A percentile compares a stretch with the other conserved stretches of the same genome.
These are phyloP conservation scores for Endocalyx cinctus DNA, from an alignment of 2,329 filamentous ascomycete genomes.

Conservation along the genomic window DNA sequence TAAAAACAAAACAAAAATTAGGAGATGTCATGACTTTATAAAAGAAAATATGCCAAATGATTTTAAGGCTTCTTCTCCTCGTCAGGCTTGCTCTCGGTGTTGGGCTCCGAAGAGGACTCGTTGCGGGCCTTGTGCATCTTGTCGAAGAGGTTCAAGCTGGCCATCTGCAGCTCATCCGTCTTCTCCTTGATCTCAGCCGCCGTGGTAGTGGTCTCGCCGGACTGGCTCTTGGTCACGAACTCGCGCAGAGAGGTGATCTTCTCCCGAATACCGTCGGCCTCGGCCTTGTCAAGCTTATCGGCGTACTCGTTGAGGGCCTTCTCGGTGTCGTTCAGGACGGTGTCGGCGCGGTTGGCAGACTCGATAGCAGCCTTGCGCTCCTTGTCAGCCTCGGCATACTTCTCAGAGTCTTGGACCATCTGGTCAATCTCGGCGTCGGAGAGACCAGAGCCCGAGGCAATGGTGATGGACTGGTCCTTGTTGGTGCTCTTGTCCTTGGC, in stretches of 20 bases:
- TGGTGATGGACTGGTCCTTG: conserved; percentile 99
- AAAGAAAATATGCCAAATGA: conserved; percentile 12
- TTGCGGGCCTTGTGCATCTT: conserved; percentile 98
- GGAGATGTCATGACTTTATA: conserved; percentile 4
- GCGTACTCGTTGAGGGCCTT: conserved; percentile 96
- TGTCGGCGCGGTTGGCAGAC: conserved; percentile 95
- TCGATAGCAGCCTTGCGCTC: conserved; percentile 95
- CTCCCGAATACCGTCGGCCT: conserved; percentile 89
- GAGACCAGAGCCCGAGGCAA: conserved; percentile 94
- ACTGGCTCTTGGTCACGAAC: conserved; percentile 90
- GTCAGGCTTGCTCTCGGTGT: conserved; percentile 41
- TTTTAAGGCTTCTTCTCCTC: conserved; percentile 63
- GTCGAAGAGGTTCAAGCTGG: conserved; percentile 94
- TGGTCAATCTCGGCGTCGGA: conserved; percentile 90
- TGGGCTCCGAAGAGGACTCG: conserved; percentile 54
- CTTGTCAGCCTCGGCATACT: conserved; percentile 91
- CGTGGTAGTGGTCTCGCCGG: conserved; percentile 80
- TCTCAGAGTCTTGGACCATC: conserved; percentile 98
- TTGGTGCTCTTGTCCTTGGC: conserved; percentile 99
- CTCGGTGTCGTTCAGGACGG: conserved; percentile 94
- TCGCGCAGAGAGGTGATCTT: conserved; percentile 85
- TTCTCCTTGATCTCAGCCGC: conserved; percentile 96
- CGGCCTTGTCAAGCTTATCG: conserved; percentile 93
- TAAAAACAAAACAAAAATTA: conserved; percentile 13
- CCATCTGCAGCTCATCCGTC: conserved; percentile 95